Evolutionary conservation across 371 early-diverging fungal genomes (phyloP).

Genomic region (Apophysomyces variabilis): DNA sequence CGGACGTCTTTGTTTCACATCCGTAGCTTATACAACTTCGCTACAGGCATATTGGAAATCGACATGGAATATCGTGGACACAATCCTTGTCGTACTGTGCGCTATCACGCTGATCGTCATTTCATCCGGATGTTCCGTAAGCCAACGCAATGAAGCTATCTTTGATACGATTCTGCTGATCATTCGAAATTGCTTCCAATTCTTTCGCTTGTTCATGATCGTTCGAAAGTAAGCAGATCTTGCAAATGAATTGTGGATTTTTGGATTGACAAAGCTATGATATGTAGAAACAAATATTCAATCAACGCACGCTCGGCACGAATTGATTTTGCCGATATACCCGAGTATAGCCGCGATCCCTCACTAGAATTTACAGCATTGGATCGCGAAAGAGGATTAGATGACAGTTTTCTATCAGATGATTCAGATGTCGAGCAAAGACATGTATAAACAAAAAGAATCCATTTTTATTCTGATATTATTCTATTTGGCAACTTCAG

Average conservation of each 20-base stretch:
- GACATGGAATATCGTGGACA: conserved; percentile 76
- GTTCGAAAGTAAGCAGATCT: conserved; percentile 65
- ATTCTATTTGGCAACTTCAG: conserved; percentile 30
- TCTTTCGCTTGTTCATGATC: conserved; percentile 71
- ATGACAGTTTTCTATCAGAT: conserved; percentile 45
- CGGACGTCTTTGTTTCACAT: conserved; percentile 5
- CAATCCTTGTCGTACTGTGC: conserved; percentile 68
- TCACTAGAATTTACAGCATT: conserved; percentile 45
- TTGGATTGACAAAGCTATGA: background rate
- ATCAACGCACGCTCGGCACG: conserved; percentile 45
- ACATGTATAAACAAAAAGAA: conserved; percentile 12
- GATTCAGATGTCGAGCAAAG: conserved; percentile 45
- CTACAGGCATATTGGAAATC: conserved; percentile 74
- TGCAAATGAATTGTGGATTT: too few relatives aligned
- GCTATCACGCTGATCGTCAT: conserved; percentile 70
- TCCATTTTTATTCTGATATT: background rate
- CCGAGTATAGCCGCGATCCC: conserved; percentile 33
- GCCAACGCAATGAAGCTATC: conserved; percentile 65
- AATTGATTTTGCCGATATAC: conserved; percentile 49
- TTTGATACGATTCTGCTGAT: conserved; percentile 74
- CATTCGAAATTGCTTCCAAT: conserved; percentile 73
- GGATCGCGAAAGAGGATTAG: conserved; percentile 41
- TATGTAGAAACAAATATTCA: conserved; percentile 49
- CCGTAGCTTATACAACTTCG: background rate
- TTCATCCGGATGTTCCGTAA: conserved; percentile 64